phyloP scores from a whole-genome alignment of 805 yeast species.

The Yarrowia yakushimensis region DNA sequence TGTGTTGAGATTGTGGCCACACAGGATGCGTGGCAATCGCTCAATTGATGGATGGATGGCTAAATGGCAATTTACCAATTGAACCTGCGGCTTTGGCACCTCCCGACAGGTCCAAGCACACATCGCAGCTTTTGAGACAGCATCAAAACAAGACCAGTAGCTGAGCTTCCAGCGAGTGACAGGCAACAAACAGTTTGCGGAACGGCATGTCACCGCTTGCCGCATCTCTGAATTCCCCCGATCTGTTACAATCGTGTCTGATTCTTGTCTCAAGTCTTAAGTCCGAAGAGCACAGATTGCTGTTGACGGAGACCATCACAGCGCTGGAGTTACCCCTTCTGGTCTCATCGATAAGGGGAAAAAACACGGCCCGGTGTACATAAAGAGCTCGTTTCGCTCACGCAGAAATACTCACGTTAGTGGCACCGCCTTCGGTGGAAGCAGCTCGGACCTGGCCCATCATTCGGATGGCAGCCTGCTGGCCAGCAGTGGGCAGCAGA shows the following conservation, averaged over 20 bases:
- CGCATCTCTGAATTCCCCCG: too few species aligned
- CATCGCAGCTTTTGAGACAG: not conserved
- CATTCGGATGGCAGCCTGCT: constrained; percentile 36
- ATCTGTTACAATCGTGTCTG: not conserved
- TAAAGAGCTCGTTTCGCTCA: not conserved
- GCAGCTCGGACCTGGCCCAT: constrained; percentile 33
- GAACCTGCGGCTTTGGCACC: too few species aligned
- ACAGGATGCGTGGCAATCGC: too few species aligned
- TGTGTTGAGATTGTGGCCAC: too few species aligned
- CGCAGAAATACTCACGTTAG: constrained; percentile 31
- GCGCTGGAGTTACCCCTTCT: not conserved
- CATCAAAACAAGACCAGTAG: too few species aligned
- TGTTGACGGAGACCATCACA: not conserved
- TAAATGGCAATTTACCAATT: too few species aligned
- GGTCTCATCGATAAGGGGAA: not conserved
- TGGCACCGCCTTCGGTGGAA: constrained; percentile 36
- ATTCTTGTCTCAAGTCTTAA: not conserved
- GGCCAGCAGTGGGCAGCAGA: constrained; percentile 31
- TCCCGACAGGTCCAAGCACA: too few species aligned
- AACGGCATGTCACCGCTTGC: too few species aligned
- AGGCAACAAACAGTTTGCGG: too few species aligned
- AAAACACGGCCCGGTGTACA: not conserved
- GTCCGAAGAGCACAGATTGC: not conserved
- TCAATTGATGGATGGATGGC: too few species aligned
- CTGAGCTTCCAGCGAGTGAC: too few species aligned